phyloP scores from a whole-genome alignment of 176 grass and related monocot genomes.

The Tillandsia fasciculata region DNA sequence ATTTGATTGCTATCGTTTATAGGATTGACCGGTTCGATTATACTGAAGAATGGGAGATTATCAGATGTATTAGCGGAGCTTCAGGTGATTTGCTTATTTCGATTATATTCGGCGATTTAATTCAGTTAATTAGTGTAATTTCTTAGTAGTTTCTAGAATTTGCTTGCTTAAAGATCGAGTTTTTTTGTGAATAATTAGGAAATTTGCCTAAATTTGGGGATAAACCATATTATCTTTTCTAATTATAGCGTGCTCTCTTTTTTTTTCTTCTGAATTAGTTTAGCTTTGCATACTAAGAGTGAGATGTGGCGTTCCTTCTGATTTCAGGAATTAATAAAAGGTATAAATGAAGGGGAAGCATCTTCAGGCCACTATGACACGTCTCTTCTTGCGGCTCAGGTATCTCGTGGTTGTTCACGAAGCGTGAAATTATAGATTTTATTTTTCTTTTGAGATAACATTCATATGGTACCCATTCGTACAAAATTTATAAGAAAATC shows the following conservation, averaged over 20 bases:
- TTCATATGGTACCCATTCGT: not conserved
- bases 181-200: no score
- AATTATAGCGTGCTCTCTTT: not conserved
- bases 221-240: not conserved
- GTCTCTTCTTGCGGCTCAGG: conserved; percentile 87
- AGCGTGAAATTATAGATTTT: not conserved
- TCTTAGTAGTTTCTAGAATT: not conserved
- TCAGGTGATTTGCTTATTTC: conserved; percentile 32
- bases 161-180: not conserved
- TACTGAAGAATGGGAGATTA: conserved; percentile 70
- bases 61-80: conserved; percentile 76
- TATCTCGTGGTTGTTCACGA: conserved; percentile 16
- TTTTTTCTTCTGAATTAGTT: not conserved
- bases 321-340: conserved; percentile 73
- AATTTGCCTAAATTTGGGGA: not conserved
- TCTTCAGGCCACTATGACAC: conserved; percentile 49
- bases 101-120: not conserved
- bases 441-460: not conserved
- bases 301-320: not conserved
- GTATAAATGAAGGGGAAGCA: conserved; percentile 51
- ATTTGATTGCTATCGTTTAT: not conserved
- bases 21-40: conserved; percentile 78
- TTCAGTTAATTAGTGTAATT: not conserved
- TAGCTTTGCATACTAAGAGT: not conserved
- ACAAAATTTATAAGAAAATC: no score